Percentiles rank a stretch among this genome's conserved stretches.
Conservation (phyloP, 108 stramenopile species). For the Skeletonema menzelii region DNA sequence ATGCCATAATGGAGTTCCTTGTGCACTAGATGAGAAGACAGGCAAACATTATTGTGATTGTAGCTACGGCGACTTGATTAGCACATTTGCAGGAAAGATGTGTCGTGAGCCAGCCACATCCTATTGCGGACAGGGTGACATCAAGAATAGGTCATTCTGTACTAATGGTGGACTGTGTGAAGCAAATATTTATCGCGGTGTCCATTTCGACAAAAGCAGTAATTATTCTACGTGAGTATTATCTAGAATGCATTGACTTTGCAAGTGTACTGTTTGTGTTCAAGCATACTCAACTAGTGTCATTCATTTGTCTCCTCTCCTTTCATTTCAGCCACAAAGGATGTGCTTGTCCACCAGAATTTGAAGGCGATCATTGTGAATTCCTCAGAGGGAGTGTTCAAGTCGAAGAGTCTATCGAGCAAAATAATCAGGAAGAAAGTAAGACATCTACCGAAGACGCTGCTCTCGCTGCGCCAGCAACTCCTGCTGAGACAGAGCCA, state of each 20-base stretch:
- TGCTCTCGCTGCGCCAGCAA: not conserved
- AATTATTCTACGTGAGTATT: not conserved
- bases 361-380: conserved; percentile 71
- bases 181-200: conserved; percentile 2
- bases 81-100: conserved; percentile 37
- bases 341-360: conserved; percentile 60
- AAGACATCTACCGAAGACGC: not conserved
- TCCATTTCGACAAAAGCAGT: not conserved
- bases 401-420: not conserved
- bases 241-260: not conserved
- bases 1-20: conserved; percentile 34
- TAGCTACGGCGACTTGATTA: conserved; percentile 20
- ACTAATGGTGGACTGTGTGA: conserved; percentile 43
- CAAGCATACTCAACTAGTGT: not conserved
- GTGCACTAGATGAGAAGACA: conserved; percentile 1
- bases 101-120: conserved; percentile 41
- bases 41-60: conserved; percentile 35
- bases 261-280: not conserved
- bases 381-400: conserved; percentile 9
- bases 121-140: conserved; percentile 38
- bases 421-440: not conserved
- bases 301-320: not conserved
- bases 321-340: conserved; percentile 41
- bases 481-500: not conserved
- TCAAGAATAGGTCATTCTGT: conserved; percentile 32